phyloP scores from a whole-genome alignment of 163 green algal genomes.

The Chloroidium sp. region DNA sequence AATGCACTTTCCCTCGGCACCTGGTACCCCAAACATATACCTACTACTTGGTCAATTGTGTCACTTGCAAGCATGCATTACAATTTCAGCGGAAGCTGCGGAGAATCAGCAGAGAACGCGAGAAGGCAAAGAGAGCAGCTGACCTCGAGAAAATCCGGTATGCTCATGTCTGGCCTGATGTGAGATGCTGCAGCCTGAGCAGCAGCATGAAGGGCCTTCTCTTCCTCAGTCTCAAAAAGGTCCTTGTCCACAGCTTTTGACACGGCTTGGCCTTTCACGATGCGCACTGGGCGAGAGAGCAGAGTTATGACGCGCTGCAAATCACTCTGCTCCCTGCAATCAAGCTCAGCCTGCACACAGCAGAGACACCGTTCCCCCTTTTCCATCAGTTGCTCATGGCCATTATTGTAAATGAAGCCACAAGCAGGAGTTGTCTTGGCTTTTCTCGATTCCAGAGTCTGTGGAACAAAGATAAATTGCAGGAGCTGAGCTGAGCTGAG shows the following conservation, averaged over 20 bases:
- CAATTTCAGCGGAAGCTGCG: too few relatives aligned
- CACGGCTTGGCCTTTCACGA: not conserved
- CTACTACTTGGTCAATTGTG: too few relatives aligned
- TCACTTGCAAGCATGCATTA: too few relatives aligned
- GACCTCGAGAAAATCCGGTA: constrained; percentile 3
- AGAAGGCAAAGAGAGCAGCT: not conserved
- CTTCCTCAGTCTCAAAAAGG: not conserved
- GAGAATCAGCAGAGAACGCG: not conserved
- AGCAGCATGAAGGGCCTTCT: not conserved
- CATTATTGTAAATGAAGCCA: too few relatives aligned
- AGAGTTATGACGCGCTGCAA: not conserved
- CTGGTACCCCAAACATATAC: too few relatives aligned
- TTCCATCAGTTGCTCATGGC: too few relatives aligned
- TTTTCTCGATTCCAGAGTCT: too few relatives aligned
- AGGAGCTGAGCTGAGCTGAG: too few relatives aligned
- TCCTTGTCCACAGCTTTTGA: not conserved
- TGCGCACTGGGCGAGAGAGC: not conserved
- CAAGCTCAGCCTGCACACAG: not conserved
- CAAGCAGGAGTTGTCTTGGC: too few relatives aligned
- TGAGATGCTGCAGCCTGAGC: not conserved
- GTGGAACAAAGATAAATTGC: too few relatives aligned
- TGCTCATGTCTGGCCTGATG: not conserved
- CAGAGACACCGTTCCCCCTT: not conserved
- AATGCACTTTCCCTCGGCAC: too few relatives aligned
- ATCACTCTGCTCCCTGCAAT: not conserved